Base-by-base conservation (phyloP, 2,329 filamentous ascomycete species). In the Myriosclerotinia curreyana region DNA sequence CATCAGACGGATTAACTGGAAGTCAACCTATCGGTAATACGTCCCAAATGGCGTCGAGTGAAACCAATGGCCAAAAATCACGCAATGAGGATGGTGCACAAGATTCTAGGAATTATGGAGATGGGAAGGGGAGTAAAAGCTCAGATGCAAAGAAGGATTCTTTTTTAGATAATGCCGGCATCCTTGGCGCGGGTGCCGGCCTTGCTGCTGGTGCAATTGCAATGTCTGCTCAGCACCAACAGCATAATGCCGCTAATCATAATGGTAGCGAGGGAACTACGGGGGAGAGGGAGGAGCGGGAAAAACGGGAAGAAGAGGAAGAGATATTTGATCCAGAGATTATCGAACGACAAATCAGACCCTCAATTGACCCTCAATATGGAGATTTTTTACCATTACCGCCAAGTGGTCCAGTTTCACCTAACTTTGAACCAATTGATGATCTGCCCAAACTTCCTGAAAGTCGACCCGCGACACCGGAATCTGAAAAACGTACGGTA, bases 111-210 rank as follows among this genome's bases (percentile, higher is more conserved):
- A 71, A 69, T 51, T 69, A 72, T 64, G 67, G 64, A 38, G 71
- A 72, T 50, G 71, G 66, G 59, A 72, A 70, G 65, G 71, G 72
- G 60, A 69, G 67, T 50, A 65, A 67, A 55, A 71, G 69, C n/a
- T 69, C 67, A 65, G 70, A 67, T 56, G 69, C 69, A 22, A 72
- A 73, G 60, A 77, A 78, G 75, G 76, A 81, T 78, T 84, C 84
- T 87, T 87, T 88, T 87, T 87, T 87, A 87, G 86, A 77, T 87
- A 85, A 83, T 81, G 83, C 86, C 85, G 85, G 79, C 82, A 87
- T 81, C 82, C 80, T 83, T 84, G 85, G 85, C 85, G 83, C 82
- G 80, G 84, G 85, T 87, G 85, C 79, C 84, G 85, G 86, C 82
- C 74, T 83, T 76, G 80, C 79, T 78, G 80, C 80, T 76, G 79